Evolutionary conservation across 2,329 filamentous ascomycete species (phyloP).

Genomic region (Fusarium sp.): DNA sequence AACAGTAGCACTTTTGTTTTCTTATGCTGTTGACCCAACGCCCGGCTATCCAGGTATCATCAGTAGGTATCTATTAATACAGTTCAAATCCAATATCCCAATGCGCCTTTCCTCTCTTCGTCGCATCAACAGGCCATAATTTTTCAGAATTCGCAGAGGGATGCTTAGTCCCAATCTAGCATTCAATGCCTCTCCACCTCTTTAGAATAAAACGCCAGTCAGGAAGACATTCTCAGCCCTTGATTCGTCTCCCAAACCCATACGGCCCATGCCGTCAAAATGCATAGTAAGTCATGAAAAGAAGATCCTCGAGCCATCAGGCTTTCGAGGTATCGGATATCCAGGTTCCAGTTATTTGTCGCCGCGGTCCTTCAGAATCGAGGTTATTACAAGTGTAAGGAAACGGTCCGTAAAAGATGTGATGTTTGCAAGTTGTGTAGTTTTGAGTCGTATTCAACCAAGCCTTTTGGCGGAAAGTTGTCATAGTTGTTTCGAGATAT

Average conservation of each 20-base stretch:
- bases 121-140: background rate
- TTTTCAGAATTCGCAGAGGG: background rate
- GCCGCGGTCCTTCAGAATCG: constrained; percentile 1
- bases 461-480: background rate
- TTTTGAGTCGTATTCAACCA: constrained; percentile 6
- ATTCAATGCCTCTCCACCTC: constrained; percentile 16
- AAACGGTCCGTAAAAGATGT: constrained; percentile 15
- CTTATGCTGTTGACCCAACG: constrained; percentile 29
- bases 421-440: background rate
- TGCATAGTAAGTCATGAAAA: constrained; percentile 43
- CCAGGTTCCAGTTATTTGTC: constrained; percentile 4
- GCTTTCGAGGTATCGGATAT: constrained; percentile 1
- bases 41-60: constrained; percentile 40
- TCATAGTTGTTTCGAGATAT: constrained; percentile 3
- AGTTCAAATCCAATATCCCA: constrained; percentile 34
- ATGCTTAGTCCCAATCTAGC: constrained; percentile 13
- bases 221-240: constrained; percentile 68
- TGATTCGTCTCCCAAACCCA: constrained; percentile 61
- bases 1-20: constrained; percentile 14
- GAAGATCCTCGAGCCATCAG: constrained; percentile 28
- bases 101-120: constrained; percentile 12
- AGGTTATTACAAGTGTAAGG: constrained; percentile 21
- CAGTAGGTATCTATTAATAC: constrained; percentile 38
- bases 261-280: constrained; percentile 48
- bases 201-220: constrained; percentile 44